A percentile compares a stretch with the other conserved stretches of the same genome.
phyloP scores from a whole-genome alignment of 2,329 filamentous ascomycete genomes.

The Hirsutella minnesotensis region DNA sequence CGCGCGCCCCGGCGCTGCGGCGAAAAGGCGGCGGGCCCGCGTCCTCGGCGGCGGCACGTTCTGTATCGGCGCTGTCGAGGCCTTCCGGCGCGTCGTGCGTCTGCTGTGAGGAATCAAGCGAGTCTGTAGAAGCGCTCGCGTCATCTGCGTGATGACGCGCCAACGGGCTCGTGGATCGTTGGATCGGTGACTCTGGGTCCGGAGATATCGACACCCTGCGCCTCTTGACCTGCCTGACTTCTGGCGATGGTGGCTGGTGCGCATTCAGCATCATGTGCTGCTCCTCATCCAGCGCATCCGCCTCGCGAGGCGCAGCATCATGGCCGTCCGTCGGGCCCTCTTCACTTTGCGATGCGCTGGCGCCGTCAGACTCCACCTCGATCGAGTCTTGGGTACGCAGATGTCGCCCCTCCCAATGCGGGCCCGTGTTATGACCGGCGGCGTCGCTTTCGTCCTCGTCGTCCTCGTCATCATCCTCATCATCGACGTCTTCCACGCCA shows the following conservation, averaged over 20 bases:
- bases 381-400: constrained; percentile 6
- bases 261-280: background rate
- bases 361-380: constrained; percentile 5
- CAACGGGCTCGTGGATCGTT: constrained; percentile 1
- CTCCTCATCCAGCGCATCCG: background rate
- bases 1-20: constrained; percentile 22
- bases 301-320: background rate
- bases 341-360: background rate
- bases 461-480: constrained; percentile 3
- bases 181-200: constrained; percentile 2
- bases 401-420: background rate
- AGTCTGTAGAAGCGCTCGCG: background rate
- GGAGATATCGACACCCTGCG: constrained; percentile 12
- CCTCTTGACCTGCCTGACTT: constrained; percentile 8
- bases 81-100: background rate
- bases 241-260: background rate
- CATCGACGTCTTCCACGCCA: constrained; percentile 22
- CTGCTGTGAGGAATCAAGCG: too few species aligned
- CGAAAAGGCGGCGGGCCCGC: constrained; percentile 19
- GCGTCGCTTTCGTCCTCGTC: background rate
- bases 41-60: constrained; percentile 10
- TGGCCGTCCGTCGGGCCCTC: background rate
- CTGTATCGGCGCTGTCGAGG: constrained; percentile 13
- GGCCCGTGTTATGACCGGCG: background rate
- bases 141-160: background rate